Evolutionary conservation across 1,284 basidiomycete genomes (phyloP).

Genomic region (Apiotrichum sp.): DNA sequence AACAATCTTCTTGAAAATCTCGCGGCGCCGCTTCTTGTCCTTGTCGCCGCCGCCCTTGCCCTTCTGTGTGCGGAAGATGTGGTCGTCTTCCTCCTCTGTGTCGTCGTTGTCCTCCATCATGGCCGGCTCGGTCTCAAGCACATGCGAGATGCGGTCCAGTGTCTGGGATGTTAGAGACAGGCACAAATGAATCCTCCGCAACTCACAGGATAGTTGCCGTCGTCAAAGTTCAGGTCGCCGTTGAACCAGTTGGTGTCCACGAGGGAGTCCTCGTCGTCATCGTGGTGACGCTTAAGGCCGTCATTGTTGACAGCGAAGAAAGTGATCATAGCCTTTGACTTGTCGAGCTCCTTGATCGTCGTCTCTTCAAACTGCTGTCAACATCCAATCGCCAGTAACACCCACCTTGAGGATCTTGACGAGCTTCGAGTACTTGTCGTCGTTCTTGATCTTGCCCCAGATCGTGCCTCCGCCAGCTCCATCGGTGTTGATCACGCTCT

Average conservation of each 20-base stretch:
- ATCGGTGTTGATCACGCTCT: not conserved
- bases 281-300: slow-evolving; percentile 36
- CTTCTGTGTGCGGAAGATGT: too few species aligned
- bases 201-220: too few species aligned
- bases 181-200: too few species aligned
- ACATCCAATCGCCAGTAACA: too few species aligned
- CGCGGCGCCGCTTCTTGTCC: slow-evolving; percentile 54
- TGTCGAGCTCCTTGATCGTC: slow-evolving; percentile 40
- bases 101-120: too few species aligned
- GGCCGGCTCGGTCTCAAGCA: not conserved
- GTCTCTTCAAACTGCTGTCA: slow-evolving; percentile 30
- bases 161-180: too few species aligned
- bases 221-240: not conserved
- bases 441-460: slow-evolving; percentile 42
- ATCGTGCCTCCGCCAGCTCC: slow-evolving; percentile 29
- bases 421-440: slow-evolving; percentile 43
- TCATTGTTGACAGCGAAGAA: slow-evolving; percentile 48
- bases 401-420: slow-evolving; percentile 43
- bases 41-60: slow-evolving; percentile 41
- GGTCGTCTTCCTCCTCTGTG: too few species aligned
- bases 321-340: slow-evolving; percentile 35
- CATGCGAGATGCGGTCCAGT: too few species aligned
- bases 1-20: slow-evolving; percentile 51
- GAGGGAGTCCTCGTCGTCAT: slow-evolving; percentile 20
- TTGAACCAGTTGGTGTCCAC: not conserved